Base-by-base conservation (phyloP, 2,329 filamentous ascomycete genomes). In the Piedraia hortae region DNA sequence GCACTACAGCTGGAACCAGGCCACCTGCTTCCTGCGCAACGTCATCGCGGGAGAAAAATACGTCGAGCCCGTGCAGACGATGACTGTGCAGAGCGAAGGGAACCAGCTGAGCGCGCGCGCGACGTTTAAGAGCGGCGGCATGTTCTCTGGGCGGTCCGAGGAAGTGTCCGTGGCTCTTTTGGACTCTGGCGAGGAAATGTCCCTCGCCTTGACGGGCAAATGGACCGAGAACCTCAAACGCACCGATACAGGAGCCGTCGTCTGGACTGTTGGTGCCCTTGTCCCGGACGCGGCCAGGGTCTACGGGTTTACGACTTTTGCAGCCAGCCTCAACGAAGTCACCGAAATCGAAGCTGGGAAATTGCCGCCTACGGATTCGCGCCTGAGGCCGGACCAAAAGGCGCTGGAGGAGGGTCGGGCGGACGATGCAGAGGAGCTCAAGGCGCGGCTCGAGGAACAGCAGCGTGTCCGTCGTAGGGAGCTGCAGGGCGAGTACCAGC, bases 21-120 rank as follows among this genome's bases (percentile, higher is more conserved):
- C 82, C 1, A 90, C 77, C 4, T 75, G 73, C 32, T 93, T 91
- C 47, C 50, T 97, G 24, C 66, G 85, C 21, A 97, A 97, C 42
- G 77, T 97, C 23, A 88, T 97, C 24, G 82, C 89, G 36, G 85
- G 85, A 17, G 85, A 97, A 46, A 97, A 93, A 47, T 97, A 97
- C 41, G 66, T 93, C 7, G 85, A 97, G 47, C 85, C 85, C 0
- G 75, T 88, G 1, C 80, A 80, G 20, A 75, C 62, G 19, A 85
- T 93, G 74, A 65, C 68, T 12, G 62, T 97, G 15, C 50, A 62
- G 31, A 82, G 82, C 42, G 85, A 97, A 37, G 70, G 60, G 4
- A 77, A 68, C 0, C 77, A 80, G 5, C 65, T 72, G 32, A 80
- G 75, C 41, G 74, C 78, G 1, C 56, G 69, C n/a, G 64, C 77